Percentiles rank a stretch among this genome's conserved stretches.
Conservation (phyloP, 352 stramenopile species). For the Pythium oligandrum region DNA sequence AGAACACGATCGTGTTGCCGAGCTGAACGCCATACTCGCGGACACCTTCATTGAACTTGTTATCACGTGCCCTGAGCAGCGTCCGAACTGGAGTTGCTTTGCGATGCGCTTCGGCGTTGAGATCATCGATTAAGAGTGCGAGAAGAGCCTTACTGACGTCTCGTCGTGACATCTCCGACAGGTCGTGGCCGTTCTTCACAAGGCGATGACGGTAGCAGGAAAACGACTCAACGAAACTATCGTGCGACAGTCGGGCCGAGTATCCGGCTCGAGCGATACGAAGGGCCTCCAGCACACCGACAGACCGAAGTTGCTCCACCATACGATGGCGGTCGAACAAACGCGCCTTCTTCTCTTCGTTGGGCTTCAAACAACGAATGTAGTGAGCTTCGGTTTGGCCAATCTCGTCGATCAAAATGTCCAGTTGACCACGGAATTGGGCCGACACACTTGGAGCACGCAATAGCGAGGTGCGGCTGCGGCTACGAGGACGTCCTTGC, state of each 20-base stretch:
- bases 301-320: slow-evolving; percentile 96
- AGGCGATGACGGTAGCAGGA: slow-evolving; percentile 49
- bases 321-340: slow-evolving; percentile 83
- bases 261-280: slow-evolving; percentile 94
- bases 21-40: slow-evolving; percentile 25
- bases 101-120: slow-evolving; percentile 3
- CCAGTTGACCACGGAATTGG: slow-evolving; percentile 93
- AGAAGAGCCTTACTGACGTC: slow-evolving; percentile 22
- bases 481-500: slow-evolving; percentile 7
- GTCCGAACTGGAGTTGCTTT: slow-evolving; percentile 15
- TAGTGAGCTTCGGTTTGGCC: slow-evolving; percentile 96
- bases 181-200: slow-evolving; percentile 4
- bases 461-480: slow-evolving; percentile 36
- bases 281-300: slow-evolving; percentile 95
- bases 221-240: slow-evolving; percentile 86
- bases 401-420: slow-evolving; percentile 92
- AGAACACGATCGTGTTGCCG: slow-evolving; percentile 31
- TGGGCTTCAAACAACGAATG: slow-evolving; percentile 98
- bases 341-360: slow-evolving; percentile 83
- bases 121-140: slow-evolving; percentile 20
- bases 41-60: slow-evolving; percentile 25
- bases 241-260: slow-evolving; percentile 91
- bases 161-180: background rate
- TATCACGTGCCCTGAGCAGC: slow-evolving; percentile 16
- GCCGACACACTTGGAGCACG: slow-evolving; percentile 77